Evolutionary conservation across 202 grass and related monocot genomes (phyloP), one percentile per base, ranked within the genome.

Genomic region (Eragrostis tef): DNA sequence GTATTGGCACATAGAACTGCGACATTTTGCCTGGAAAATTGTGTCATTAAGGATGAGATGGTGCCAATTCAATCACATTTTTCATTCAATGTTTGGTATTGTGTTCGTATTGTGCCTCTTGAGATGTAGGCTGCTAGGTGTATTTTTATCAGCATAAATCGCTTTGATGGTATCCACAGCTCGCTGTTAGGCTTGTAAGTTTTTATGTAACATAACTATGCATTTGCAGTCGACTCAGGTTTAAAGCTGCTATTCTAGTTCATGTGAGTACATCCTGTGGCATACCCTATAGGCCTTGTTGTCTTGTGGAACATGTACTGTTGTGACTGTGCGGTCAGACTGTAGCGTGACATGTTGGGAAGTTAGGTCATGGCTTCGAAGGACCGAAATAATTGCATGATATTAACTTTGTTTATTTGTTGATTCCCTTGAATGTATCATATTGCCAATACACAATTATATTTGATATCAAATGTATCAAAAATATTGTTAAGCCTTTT

Each of bases 211-310:
- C 54, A 78, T 34, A 75, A 22, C 71, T 77, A 53, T 82, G 21
- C 56, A 64, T 44, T 79, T 65, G 7, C 3, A 9, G 6, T 64
- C 54, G 46, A 82, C 17, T 82, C 4, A 25, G 0, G n/a, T 39
- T 20, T 47, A 19, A 49, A 49, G 8, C 24, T 78, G 26, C 57
- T 72, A 39, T 6, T 36, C 77, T 34, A 82, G 9, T 87, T 87
- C 62, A 51, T 60, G 64, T 29, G 61, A 11, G 19, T 77, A 9
- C 62, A 71, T 78, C 72, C 0, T 56, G 36, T 20, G 39, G 9
- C 24, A 15, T 48, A 57, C n/a, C 17, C 47, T 48, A 21, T 71
- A 39, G 46, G 25, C 47, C 22, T 54, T 64, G 14, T 71, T 34
- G 25, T 47, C 22, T 54, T 64, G 14, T 71, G 19, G 27, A 82